A percentile compares a stretch with the other conserved stretches of the same genome.
Conservation (phyloP, 2,329 filamentous ascomycete species). For the Microsporum canis region DNA sequence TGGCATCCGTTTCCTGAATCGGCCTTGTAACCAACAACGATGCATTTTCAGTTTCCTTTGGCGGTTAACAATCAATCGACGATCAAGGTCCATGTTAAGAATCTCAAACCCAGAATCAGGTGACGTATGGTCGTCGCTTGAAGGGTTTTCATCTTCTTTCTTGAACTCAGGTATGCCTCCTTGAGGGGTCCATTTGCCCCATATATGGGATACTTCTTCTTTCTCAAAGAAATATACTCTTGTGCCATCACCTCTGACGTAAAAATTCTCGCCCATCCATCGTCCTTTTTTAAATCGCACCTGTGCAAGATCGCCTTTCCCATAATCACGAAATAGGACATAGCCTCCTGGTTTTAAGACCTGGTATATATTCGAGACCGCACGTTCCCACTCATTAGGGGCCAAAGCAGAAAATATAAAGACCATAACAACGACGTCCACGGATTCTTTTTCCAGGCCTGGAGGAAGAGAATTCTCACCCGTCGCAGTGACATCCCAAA, state of each 20-base stretch:
- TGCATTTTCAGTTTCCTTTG: constrained; percentile 94
- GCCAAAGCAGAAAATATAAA: constrained; percentile 94
- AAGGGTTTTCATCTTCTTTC: constrained; percentile 9
- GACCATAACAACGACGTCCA: constrained; percentile 87
- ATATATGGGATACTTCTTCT: constrained; percentile 69
- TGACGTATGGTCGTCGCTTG: constrained; percentile 12
- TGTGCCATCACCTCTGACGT: constrained; percentile 88
- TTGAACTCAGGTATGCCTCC: constrained; percentile 22
- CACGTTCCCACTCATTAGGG: constrained; percentile 71
- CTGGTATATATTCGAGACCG: constrained; percentile 67
- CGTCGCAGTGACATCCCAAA: constrained; percentile 77
- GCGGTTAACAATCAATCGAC: constrained; percentile 82
- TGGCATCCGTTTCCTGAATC: constrained; percentile 28
- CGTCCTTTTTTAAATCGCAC: constrained; percentile 93
- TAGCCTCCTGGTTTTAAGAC: constrained; percentile 86
- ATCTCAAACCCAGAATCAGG: constrained; percentile 49
- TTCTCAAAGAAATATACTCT: constrained; percentile 95
- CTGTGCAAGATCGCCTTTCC: constrained; percentile 86
- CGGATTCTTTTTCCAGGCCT: constrained; percentile 61
- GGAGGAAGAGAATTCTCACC: constrained; percentile 52
- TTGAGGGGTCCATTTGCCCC: constrained; percentile 45
- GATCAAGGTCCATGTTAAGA: constrained; percentile 69
- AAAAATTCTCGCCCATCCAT: constrained; percentile 94
- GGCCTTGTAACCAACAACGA: constrained; percentile 60
- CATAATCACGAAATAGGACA: constrained; percentile 93